Conservation (phyloP, 2,329 filamentous ascomycete genomes). For the Chaetomiaceae sp. region DNA sequence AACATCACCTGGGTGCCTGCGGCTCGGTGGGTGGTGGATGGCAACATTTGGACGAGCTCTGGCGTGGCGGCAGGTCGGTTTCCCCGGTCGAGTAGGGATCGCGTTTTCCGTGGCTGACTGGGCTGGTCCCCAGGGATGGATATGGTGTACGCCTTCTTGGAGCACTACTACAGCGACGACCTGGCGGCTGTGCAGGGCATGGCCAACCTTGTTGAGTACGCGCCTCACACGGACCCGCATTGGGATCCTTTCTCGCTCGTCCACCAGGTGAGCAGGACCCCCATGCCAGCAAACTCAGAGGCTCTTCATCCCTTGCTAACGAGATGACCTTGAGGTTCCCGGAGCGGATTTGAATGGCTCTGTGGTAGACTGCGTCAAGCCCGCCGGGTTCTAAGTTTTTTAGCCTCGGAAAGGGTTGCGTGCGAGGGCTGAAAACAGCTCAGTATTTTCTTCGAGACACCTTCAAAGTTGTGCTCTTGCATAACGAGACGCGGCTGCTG, state of each 20-base stretch:
- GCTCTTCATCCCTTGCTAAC: too few relatives aligned
- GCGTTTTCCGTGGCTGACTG: too few relatives aligned
- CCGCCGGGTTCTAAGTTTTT: neutral
- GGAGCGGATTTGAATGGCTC: neutral
- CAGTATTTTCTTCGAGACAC: too few relatives aligned
- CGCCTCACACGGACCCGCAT: neutral
- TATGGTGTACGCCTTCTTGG: neutral
- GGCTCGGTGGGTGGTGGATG: neutral
- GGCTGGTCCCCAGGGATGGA: too few relatives aligned
- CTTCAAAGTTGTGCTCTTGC: too few relatives aligned
- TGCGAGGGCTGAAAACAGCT: too few relatives aligned
- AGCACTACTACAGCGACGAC: neutral
- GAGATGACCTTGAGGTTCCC: neutral
- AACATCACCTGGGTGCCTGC: constrained; percentile 2
- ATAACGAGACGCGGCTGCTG: too few relatives aligned
- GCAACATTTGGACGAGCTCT: neutral
- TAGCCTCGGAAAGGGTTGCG: too few relatives aligned
- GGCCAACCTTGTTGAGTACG: neutral
- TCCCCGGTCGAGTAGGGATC: too few relatives aligned
- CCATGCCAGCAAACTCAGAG: too few relatives aligned
- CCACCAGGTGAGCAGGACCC: neutral
- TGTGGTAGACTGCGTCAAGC: neutral
- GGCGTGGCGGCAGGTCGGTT: neutral
- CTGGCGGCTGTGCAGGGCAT: neutral
- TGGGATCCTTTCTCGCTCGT: constrained; percentile 1